These are phyloP conservation scores for Zygoascus bituminiphila DNA, from an alignment of 805 yeast species.

Conservation along the genomic window DNA sequence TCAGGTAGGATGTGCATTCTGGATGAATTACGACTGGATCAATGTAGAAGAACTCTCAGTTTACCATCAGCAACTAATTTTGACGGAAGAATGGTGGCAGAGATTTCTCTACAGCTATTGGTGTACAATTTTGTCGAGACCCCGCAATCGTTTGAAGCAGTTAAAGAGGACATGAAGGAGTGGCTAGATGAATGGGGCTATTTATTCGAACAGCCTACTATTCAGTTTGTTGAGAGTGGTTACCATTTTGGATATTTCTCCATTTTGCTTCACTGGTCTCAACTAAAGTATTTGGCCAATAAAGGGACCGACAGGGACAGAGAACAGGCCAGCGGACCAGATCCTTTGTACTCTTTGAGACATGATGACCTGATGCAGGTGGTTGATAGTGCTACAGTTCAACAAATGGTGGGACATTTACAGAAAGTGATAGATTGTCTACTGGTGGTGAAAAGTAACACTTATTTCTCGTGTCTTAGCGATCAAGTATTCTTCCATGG, in stretches of 20 bases:
- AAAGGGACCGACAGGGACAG: background rate
- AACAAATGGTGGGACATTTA: constrained; percentile 36
- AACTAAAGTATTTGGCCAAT: constrained; percentile 3
- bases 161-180: constrained; percentile 40
- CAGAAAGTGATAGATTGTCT: constrained; percentile 36
- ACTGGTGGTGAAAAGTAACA: constrained; percentile 37
- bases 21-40: constrained; percentile 50
- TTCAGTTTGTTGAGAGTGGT: constrained; percentile 66
- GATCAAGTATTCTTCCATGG: constrained; percentile 54
- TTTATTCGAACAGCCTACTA: constrained; percentile 58
- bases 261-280: constrained; percentile 36
- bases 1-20: constrained; percentile 58
- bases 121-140: constrained; percentile 51
- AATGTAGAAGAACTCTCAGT: constrained; percentile 50
- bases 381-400: constrained; percentile 21
- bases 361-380: constrained; percentile 9
- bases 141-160: constrained; percentile 28
- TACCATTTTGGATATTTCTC: constrained; percentile 54
- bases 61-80: constrained; percentile 59
- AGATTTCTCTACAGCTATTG: constrained; percentile 51
- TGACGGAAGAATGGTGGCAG: constrained; percentile 78
- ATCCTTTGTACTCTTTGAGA: constrained; percentile 1
- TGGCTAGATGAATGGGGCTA: constrained; percentile 70
- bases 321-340: background rate
- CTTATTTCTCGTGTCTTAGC: constrained; percentile 59